Percentiles rank a stretch among this genome's conserved stretches.
These are phyloP conservation scores for Cladosporium oxysporum DNA, from an alignment of 2,329 filamentous ascomycete species.

Conservation along the genomic window DNA sequence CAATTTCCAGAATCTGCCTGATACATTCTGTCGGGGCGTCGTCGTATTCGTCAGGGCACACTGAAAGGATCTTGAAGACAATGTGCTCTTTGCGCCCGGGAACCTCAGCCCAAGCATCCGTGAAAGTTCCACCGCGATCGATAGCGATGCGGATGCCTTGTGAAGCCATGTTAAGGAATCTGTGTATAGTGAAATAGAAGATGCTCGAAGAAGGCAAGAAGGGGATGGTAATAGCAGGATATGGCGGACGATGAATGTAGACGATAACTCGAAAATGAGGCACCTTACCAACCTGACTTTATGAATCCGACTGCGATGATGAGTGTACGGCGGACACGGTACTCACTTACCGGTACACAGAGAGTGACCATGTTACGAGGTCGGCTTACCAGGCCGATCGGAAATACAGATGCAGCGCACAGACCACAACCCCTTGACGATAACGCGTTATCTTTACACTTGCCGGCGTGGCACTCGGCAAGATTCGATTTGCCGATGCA, in stretches of 20 bases:
- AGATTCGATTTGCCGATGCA: background rate
- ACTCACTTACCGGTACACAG: background rate
- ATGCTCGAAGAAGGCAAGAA: background rate
- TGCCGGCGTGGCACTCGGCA: slow-evolving; percentile 3
- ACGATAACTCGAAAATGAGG: background rate
- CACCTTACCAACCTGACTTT: background rate
- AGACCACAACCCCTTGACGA: background rate
- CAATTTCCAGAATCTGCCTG: slow-evolving; percentile 31
- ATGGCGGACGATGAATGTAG: background rate
- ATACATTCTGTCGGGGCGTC: slow-evolving; percentile 38
- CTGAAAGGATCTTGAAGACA: slow-evolving; percentile 36
- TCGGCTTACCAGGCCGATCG: background rate
- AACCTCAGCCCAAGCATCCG: slow-evolving; percentile 75
- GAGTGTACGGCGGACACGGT: background rate
- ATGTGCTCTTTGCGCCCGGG: slow-evolving; percentile 57
- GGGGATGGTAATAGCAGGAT: background rate
- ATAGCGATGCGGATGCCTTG: slow-evolving; percentile 57
- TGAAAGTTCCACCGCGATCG: slow-evolving; percentile 79
- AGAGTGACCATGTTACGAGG: background rate
- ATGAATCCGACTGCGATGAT: background rate
- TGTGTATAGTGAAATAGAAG: background rate
- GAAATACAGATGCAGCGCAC: background rate
- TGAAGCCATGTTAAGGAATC: background rate
- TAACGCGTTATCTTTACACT: background rate
- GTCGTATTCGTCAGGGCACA: slow-evolving; percentile 34